Base-by-base conservation (phyloP, 192 early-diverging fungal genomes). In the Rhizophagus prolifer region DNA sequence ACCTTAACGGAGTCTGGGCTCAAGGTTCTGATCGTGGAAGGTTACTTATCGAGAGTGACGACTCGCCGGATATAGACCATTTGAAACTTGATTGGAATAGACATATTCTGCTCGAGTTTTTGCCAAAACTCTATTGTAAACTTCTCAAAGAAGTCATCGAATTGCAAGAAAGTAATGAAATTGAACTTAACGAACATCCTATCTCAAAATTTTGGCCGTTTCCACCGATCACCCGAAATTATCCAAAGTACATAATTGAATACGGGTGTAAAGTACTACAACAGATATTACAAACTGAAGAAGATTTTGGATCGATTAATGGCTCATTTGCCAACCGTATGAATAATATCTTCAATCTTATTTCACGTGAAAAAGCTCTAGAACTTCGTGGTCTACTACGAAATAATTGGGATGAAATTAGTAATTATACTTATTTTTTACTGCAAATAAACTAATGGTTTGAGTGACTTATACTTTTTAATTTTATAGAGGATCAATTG, bases 41-140 rank as follows among this genome's bases (percentile, higher is more conserved):
- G 21, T 36, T 72, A 59, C 21, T 58, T 4, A 21, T 72, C 9
- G 54, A 72, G 59, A 69, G 46, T 8, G 31, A 31, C 31, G 13
- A 36, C 16, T 2, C 13, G 4, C 31, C 31, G 23, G 71, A 72
- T 72, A 10, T 59, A 30, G 71, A 72, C n/a, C 38, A 46, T 69
- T 38, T 25, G 41, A 72, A 60, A 38, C 71, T 72, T 9, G 54
- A 59, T 12, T 72, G 71, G 71, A 72, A 72, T 58, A 60, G 58
- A n/a, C 58, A 72, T 72, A 72, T 72, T 8, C 5, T 72, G 25
- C 47, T 60, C 8, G 31, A 60, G 1, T 58, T 72, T 16, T 34
- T 72, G 9, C 71, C 71, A 3, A 31, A 60, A 30, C 3, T 72
- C 23, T 30, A 69, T 69, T 69, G 66, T 8, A 21, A 25, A 3